Evolutionary conservation across 148 eudicot genomes (phyloP), one percentile per base, ranked within the genome.

Genomic region (Vaccinium darrowii): DNA sequence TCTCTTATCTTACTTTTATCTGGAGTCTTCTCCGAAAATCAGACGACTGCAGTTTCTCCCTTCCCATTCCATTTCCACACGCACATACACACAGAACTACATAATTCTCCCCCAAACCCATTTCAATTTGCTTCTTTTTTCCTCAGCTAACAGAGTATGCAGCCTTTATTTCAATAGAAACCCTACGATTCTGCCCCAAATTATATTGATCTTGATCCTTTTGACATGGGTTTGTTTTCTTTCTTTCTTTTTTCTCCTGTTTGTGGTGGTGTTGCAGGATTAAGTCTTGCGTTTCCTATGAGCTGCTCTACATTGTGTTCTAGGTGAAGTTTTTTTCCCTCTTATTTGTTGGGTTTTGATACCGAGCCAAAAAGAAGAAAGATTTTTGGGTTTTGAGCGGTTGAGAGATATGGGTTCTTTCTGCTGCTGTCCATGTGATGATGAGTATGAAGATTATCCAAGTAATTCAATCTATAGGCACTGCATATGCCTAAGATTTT

Each of bases 361-460:
- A 25, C 39, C 47, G 1, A 13, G 39, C 76, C 8, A 33, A 72
- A 13, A 12, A 19, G 23, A 23, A 23, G 15, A 10, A 9, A 2
- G 49, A 15, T 14, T 23, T 1, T 19, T 11, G 51, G 69, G 49
- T 3, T 14, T 21, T 50, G 39, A 69, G 74, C 39, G 13, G 8
- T 19, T 77, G 23, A 78, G 82, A 69, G 74, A 69, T 27, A 84
- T 84, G 86, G 63, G 76, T 78, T n/a, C 78, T 50, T 50, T 84
- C 73, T 84, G 86, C 78, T 84, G 86, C 65, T 84, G 86, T 52
- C 86, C 81, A 67, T 79, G 86, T 69, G 86, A 25, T 79, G 86
- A 79, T 67, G 83, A 84, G 36, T 84, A 52, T 53, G 86, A 84
- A 78, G 86, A 79, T 65, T 79, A 78, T 67, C 83, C 82, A 36